phyloP scores from a whole-genome alignment of 345 rosid genomes.

The Clarkia xantiana region DNA sequence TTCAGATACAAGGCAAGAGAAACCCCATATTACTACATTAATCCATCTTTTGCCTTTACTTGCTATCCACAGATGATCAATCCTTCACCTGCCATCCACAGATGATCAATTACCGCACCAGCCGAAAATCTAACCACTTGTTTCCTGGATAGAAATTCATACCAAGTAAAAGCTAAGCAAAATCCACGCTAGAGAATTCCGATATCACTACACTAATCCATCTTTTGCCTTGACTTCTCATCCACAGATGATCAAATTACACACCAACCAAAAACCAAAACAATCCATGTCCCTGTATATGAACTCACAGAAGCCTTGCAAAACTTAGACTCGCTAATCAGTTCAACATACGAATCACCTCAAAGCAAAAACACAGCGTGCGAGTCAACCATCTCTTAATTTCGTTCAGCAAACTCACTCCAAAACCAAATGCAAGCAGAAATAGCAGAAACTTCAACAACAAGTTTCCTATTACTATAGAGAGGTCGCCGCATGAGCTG shows the following conservation, averaged over 20 bases:
- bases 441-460: not conserved
- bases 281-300: not conserved
- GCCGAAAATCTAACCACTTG: not conserved
- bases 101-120: not conserved
- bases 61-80: not conserved
- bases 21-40: not conserved
- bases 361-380: no score
- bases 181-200: not conserved
- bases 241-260: not conserved
- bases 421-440: not conserved
- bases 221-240: no score
- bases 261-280: not conserved
- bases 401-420: not conserved
- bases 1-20: not conserved
- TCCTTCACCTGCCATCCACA: no score
- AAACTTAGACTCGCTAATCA: no score
- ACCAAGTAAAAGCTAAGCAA: not conserved
- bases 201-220: not conserved
- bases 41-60: no score
- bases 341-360: no score
- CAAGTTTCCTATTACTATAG: not conserved
- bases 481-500: not conserved
- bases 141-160: not conserved
- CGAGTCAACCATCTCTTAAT: no score
- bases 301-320: no score